phyloP scores from a whole-genome alignment of 2,329 filamentous ascomycete genomes.

The Colletotrichum neosansevieriae region DNA sequence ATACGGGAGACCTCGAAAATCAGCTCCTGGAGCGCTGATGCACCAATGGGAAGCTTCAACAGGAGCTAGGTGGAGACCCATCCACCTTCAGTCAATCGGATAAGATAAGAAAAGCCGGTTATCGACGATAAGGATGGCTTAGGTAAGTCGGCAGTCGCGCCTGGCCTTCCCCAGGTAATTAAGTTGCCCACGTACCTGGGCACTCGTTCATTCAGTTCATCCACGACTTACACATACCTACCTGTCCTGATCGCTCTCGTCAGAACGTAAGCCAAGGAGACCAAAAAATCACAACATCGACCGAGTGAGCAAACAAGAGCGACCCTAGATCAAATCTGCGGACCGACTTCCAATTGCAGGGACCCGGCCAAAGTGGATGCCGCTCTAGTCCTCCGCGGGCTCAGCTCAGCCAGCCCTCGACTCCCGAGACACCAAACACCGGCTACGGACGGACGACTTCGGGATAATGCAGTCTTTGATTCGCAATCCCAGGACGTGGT shows the following conservation, averaged over 20 bases:
- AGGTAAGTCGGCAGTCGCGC: too few species aligned
- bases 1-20: conserved; percentile 17
- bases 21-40: neutral
- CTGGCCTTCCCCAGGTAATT: too few species aligned
- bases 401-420: conserved; percentile 23
- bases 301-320: neutral
- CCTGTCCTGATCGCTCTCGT: too few species aligned
- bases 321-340: neutral
- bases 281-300: too few species aligned
- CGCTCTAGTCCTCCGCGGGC: neutral
- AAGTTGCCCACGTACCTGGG: too few species aligned
- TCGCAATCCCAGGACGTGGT: conserved; percentile 35
- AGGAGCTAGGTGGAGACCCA: neutral
- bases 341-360: conserved; percentile 24
- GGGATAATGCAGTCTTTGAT: conserved; percentile 32
- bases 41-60: conserved; percentile 34
- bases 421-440: conserved; percentile 39
- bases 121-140: neutral
- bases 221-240: too few species aligned
- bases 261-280: too few species aligned
- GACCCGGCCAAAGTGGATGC: conserved; percentile 8
- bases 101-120: neutral
- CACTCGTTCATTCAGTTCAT: too few species aligned
- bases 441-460: conserved; percentile 25
- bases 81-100: neutral